Percentiles rank a stretch among this genome's conserved stretches.
phyloP scores from a whole-genome alignment of 2,329 filamentous ascomycete species.

The Colletotrichum destructivum region DNA sequence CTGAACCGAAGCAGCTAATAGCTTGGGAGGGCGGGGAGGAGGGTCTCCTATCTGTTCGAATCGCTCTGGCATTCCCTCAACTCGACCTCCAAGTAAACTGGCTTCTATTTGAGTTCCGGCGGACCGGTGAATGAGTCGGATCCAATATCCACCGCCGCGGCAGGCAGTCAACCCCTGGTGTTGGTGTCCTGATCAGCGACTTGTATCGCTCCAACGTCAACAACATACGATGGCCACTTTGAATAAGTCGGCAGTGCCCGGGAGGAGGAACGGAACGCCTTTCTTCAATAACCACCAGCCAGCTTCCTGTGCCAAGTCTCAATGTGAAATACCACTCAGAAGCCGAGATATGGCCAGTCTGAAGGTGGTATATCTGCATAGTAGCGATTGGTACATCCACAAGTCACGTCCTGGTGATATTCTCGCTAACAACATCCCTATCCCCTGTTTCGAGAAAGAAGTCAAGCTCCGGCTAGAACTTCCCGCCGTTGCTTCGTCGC shows the following conservation, averaged over 20 bases:
- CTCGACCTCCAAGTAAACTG: not conserved
- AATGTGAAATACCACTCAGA: not conserved
- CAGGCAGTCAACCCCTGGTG: not conserved
- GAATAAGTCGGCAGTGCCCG: not conserved
- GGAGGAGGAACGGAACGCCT: not conserved
- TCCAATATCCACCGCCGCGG: not conserved
- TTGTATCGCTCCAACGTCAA: not conserved
- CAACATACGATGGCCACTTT: slow-evolving; percentile 29
- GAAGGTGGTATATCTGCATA: not conserved
- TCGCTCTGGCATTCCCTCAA: not conserved
- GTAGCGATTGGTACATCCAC: not conserved
- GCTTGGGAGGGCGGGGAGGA: not conserved
- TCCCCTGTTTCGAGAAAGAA: not conserved
- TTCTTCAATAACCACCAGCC: not conserved
- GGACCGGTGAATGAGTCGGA: slow-evolving; percentile 13
- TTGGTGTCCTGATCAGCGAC: not conserved
- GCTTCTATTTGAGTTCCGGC: slow-evolving; percentile 7
- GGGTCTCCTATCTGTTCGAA: not conserved
- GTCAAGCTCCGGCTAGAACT: slow-evolving; percentile 25
- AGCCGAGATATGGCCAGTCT: not conserved
- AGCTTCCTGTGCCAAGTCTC: not conserved
- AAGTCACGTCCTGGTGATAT: not conserved
- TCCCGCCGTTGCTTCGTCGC: slow-evolving; percentile 2
- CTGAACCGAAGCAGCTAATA: not conserved
- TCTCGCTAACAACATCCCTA: not conserved